Base-by-base conservation (phyloP, 257 asterid species). In the Nicotiana knightiana region DNA sequence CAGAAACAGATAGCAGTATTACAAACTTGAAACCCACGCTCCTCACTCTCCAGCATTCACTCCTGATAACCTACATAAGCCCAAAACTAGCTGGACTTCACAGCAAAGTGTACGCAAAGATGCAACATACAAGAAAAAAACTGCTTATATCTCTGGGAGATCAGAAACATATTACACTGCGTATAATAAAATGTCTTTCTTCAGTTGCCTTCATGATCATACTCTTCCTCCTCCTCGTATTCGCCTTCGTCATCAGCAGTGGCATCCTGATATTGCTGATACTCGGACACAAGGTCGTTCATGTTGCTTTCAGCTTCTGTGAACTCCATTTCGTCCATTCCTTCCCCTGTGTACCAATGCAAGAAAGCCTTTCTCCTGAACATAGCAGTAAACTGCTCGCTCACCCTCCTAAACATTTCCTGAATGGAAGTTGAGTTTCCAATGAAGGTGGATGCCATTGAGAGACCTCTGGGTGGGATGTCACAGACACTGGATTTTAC, bases 251-350 rank as follows among this genome's bases (percentile, higher is more conserved):
- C 98, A 48, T 93, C 98, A 3, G 95, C 97, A 53, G 96, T 92
- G n/a, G 98, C 98, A 81, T 93, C 98, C 85, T 93, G 97, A 85
- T 93, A 93, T 87, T 93, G 98, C 91, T 93, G 98, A 87, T 94
- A 92, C 89, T 94, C 98, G 0, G 95, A 94, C 26, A 94, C 97
- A 3, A 94, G 93, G 83, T 94, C 98, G 32, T 94, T 94, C 97
- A 93, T 92, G 80, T 92, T 93, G 88, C 97, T 93, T 89, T 93
- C 97, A 1, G 98, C 98, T 85, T 93, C 94, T 0, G 96, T 93
- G 85, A 93, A 93, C 87, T 93, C 98, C 97, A 93, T 92, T 48
- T 93, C 97, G 3, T 93, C 96, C 98, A 92, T 93, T 2, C 97
- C 95, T 79, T 93, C 97, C 1, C 97, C 97, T 0, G 97, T 93